Evolutionary conservation across 2,329 filamentous ascomycete species (phyloP), one percentile per base, ranked within the genome.

Genomic region (Aspergillus nomiae): DNA sequence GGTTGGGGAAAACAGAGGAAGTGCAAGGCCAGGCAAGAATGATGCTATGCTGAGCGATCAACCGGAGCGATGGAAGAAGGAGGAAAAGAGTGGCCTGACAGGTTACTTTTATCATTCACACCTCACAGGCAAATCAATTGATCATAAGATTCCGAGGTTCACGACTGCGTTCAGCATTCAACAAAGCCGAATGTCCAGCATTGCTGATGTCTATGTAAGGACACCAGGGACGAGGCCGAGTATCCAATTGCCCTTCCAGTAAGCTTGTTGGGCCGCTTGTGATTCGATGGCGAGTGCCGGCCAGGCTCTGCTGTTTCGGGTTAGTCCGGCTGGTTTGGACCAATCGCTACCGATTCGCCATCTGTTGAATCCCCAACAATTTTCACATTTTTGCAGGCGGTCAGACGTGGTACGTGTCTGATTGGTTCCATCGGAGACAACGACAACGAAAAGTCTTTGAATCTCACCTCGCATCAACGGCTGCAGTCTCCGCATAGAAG

Each of bases 281-380:
- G 60, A 67, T 69, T 64, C 63, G 54, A 60, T 60, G 61, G 59
- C 60, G 45, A 57, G 55, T 48, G 54, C 26, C 58, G 60, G 56
- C 61, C 56, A 60, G 63, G 41, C 34, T 45, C 57, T 58, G 32
- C 65, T 41, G 3, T 4, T 63, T 65, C 51, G 6, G 65, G 67
- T 56, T 61, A 64, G 46, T n/a, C 26, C 32, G 43, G 7, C 12
- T 10, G 4, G 2, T 16, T 21, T 9, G 56, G 41, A 19, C 67
- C 65, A 69, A 69, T 69, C 58, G 63, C 28, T 4, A 14, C 0
- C 4, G 1, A 26, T 3, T 21, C 9, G 12, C 28, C 61, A 66
- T 63, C 64, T 68, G 70, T 74, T 74, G 73, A 72, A 71, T 75
- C 70, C 71, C 73, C 73, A 75, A 75, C 73, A 62, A 68, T 75